Base-by-base conservation (phyloP, 148 eudicot genomes). In the Pouteria glomerata region DNA sequence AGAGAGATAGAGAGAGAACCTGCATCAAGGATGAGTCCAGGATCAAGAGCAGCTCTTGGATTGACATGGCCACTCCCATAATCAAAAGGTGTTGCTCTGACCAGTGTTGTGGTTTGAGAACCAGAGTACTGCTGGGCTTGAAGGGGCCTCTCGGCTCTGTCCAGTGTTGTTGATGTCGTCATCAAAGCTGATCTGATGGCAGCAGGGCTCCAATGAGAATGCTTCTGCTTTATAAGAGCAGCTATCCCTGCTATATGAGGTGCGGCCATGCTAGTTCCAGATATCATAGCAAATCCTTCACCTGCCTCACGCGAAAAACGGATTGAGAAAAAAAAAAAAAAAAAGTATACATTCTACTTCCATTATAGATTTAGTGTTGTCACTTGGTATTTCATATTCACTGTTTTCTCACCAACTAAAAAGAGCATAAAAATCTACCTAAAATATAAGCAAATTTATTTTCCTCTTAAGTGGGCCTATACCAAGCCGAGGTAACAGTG, bases 261-360 rank as follows among this genome's bases (percentile, higher is more conserved):
- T 31, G 99, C 97, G 58, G 99, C 97, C 99, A 96, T 96, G 92
- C 99, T 96, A 13, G 99, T 96, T 63, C 99, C 99, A 66, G 99
- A 96, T 71, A 96, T 85, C 96, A 96, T 79, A 6, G 99, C 99
- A 78, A 96, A 96, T 55, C 86, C 90, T 87, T 92, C 97, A 53
- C 99, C 99, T 95, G 90, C 18, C 73, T 59, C 65, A 63, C 67
- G 21, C 45, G 56, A 77, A 18, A 52, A 68, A 48, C 16, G 12
- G n/a, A 47, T 66, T 63, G 23, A 14, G 24, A 30, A 24, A 48
- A 19, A 66, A 47, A 44, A 74, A 30, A 45, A 63, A 21, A n/a
- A 1, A 15, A 39, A 31, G 41, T 33, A 60, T 19, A 4, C 24
- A 31, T 0, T 3, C 14, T n/a, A n/a, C 57, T 39, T 24, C n/a